Percentiles rank a stretch among this genome's conserved stretches.
These are phyloP conservation scores for Apiospora arundinis DNA, from an alignment of 2,329 filamentous ascomycete species.

Conservation along the genomic window DNA sequence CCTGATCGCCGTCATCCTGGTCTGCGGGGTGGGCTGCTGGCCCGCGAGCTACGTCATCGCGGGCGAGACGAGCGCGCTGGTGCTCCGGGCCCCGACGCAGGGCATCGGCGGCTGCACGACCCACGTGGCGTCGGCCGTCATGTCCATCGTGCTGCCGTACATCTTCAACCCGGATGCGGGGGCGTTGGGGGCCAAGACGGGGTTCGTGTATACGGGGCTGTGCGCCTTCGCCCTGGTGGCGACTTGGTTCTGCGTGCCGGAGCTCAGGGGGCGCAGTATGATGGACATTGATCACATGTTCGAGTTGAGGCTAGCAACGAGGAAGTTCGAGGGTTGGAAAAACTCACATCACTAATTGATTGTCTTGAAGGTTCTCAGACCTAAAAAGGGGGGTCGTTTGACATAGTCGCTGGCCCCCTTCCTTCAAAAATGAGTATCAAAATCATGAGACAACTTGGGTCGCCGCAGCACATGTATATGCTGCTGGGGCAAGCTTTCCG, in stretches of 20 bases:
- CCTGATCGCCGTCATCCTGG: slow-evolving; percentile 51
- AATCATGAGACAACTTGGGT: no score
- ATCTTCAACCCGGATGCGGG: slow-evolving; percentile 51
- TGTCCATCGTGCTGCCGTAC: slow-evolving; percentile 56
- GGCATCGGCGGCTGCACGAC: slow-evolving; percentile 37
- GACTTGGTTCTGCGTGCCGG: slow-evolving; percentile 55
- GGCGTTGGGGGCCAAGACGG: slow-evolving; percentile 49
- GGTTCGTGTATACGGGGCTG: slow-evolving; percentile 47
- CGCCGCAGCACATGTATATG: no score
- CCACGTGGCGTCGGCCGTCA: slow-evolving; percentile 32
- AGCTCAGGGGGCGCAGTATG: slow-evolving; percentile 56
- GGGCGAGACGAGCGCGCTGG: slow-evolving; percentile 42
- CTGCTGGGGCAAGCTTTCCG: no score
- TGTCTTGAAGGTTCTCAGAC: no score
- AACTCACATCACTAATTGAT: no score
- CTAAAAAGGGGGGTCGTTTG: no score
- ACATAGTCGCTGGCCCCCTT: no score
- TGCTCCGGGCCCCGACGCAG: slow-evolving; percentile 45
- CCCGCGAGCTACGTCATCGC: slow-evolving; percentile 44
- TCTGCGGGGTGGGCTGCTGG: slow-evolving; percentile 25
- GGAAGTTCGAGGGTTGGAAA: slow-evolving; percentile 33
- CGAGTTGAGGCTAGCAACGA: slow-evolving; percentile 36
- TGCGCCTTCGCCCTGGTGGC: slow-evolving; percentile 43
- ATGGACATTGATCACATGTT: slow-evolving; percentile 55
- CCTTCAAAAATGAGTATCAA: no score